Conservation (phyloP, 2,329 filamentous ascomycete genomes). For the Talaromyces sp. region DNA sequence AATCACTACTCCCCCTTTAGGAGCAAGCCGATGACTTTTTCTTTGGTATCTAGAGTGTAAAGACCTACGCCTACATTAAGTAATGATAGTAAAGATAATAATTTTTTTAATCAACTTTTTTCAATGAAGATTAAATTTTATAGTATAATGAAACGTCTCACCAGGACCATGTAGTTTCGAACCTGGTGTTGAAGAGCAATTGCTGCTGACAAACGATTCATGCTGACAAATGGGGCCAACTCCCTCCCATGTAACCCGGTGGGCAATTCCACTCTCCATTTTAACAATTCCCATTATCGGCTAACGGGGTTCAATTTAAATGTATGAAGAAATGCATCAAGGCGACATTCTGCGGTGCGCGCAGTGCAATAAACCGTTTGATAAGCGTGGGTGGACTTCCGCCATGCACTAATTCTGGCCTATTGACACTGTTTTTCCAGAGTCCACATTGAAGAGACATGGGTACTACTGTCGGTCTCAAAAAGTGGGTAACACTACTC, state of each 20-base stretch:
- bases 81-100: too few relatives aligned
- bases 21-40: too few relatives aligned
- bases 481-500: constrained; percentile 18
- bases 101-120: too few relatives aligned
- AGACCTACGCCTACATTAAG: too few relatives aligned
- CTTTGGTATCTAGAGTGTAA: too few relatives aligned
- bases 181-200: background rate
- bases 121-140: background rate
- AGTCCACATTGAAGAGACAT: constrained; percentile 41
- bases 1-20: too few relatives aligned
- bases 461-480: constrained; percentile 43
- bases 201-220: background rate
- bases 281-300: background rate
- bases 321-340: constrained; percentile 6
- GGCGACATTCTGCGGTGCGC: constrained; percentile 30
- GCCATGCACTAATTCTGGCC: constrained; percentile 4
- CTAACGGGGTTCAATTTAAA: background rate
- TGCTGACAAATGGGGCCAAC: background rate
- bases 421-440: constrained; percentile 21
- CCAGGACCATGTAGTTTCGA: background rate
- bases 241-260: background rate
- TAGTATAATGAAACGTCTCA: background rate
- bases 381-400: constrained; percentile 30
- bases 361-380: constrained; percentile 40
- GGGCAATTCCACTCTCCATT: background rate